These are phyloP conservation scores for Cordyceps militaris DNA, from an alignment of 2,329 filamentous ascomycete species.

Conservation along the genomic window DNA sequence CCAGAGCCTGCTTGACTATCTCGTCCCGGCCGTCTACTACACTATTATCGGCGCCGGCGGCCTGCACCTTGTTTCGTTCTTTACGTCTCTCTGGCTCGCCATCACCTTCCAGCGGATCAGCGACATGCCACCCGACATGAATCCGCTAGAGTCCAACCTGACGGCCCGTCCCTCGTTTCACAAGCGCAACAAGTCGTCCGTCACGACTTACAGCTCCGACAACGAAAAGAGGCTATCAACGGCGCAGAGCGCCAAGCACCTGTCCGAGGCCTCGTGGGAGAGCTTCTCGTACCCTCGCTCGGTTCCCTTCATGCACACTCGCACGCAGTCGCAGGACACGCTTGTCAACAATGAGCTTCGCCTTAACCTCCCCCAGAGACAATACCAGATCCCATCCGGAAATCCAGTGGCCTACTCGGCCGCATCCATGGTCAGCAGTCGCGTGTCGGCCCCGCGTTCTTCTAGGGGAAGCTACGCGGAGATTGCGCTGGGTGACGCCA, in stretches of 20 bases:
- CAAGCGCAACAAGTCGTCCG: constrained; percentile 64
- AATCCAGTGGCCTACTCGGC: constrained; percentile 38
- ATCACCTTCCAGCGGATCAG: constrained; percentile 77
- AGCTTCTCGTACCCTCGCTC: constrained; percentile 42
- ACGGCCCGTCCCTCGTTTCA: constrained; percentile 62
- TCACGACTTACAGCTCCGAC: constrained; percentile 38
- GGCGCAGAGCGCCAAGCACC: constrained; percentile 33
- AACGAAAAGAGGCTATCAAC: constrained; percentile 55
- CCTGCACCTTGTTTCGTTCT: constrained; percentile 63
- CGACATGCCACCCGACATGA: constrained; percentile 84
- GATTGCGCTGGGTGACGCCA: constrained; percentile 38
- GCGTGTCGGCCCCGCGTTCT: constrained; percentile 34
- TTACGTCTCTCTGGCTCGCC: constrained; percentile 67
- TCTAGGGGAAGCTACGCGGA: constrained; percentile 42
- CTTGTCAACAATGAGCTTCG: constrained; percentile 47
- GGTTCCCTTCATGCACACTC: constrained; percentile 76
- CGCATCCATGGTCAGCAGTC: constrained; percentile 40
- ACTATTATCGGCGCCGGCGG: constrained; percentile 55
- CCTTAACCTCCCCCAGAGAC: constrained; percentile 46
- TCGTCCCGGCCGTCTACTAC: constrained; percentile 63
- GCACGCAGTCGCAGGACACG: constrained; percentile 55
- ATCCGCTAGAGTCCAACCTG: constrained; percentile 79
- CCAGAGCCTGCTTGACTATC: constrained; percentile 46
- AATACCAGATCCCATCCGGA: constrained; percentile 43
- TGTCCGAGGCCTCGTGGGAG: constrained; percentile 38